Evolutionary conservation across 1,139 yeast species (phyloP), one percentile per base, ranked within the genome.

Genomic region (Hemisphaericaspora subhashii): DNA sequence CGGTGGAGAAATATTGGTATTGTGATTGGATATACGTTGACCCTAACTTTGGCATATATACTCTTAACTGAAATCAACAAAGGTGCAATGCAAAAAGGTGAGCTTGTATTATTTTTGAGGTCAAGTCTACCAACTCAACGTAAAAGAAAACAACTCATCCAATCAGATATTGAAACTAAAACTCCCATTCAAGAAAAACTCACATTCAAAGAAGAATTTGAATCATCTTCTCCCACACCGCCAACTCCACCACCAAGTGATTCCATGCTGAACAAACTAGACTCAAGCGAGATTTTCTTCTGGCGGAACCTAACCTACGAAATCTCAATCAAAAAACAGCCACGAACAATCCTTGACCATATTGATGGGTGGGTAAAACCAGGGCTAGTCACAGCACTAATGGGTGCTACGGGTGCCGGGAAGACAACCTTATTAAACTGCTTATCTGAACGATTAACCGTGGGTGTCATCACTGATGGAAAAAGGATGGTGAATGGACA

Each of bases 1-100:
- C 77, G 78, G 54, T 88, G 96, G 96, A 81, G 96, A 66, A 83
- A 88, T 55, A 77, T 81, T 49, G 96, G 95, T 56, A 82, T 88
- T 49, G 63, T 74, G 30, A 41, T 81, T 43, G 86, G 71, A 1
- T 85, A 74, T 54, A 61, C 66, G 23, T 36, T 79, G 20, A 72
- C 81, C 58, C 12, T 29, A 3, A 89, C 16, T 95, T 86, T 57
- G 86, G 77, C 60, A 67, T 86, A 54, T 86, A 82, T 84, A 61
- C 63, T 83, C 39, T 51, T 52, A 33, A 67, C 79, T 12, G 90
- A 84, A 63, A 63, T 64, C 45, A 83, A 83, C 54, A 83, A 81
- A 53, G 87, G 89, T 58, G 79, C 86, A 16, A 77, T 81, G 65
- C 89, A 86, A 58, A 84, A 81, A 66, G 96, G 95, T 66, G 96